Evolutionary conservation across 495 filamentous ascomycete species (phyloP), one percentile per base, ranked within the genome.

Genomic region (Penicillium goetzii): DNA sequence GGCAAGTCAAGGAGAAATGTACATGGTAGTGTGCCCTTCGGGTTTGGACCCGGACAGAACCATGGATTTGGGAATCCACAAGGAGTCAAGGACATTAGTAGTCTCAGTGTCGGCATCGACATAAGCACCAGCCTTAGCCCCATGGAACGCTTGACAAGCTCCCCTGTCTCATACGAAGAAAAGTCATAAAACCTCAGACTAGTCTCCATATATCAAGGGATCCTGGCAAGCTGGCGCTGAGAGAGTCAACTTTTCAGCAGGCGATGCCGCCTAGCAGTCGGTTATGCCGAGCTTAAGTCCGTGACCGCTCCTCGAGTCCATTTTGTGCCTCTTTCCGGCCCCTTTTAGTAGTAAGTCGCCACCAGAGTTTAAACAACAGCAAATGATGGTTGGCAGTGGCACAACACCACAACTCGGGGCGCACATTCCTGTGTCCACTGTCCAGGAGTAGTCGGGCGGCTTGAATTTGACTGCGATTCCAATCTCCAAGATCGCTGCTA

Each of bases 401-500:
- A 34, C 2, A 30, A 12, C 15, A 30, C 51, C 40, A 43, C n/a
- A 21, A 47, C 43, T 47, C 61, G 61, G 55, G 61, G 23, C 21
- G 25, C 55, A 47, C 45, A 58, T 58, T 58, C 61, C 61, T 17
- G 33, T 4, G 25, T 33, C n/a, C n/a, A n/a, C n/a, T n/a, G n/a
- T n/a, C n/a, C n/a, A n/a, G n/a, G n/a, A n/a, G n/a, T n/a, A n/a
- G n/a, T 45, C 17, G 19, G 19, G 19, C 43, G 9, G 43, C 43
- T 47, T 47, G 43, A 47, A 25, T 11, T 47, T 47, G 26, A 51
- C 14, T 51, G 47, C 47, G 14, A 11, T 17, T 54, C 12, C 38
- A 61, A 61, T 61, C 49, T 38, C 60, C 36, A 64, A 51, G 62
- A 71, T 71, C 66, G 62, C 63, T 67, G 53, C 62, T 68, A 68